These are phyloP conservation scores for Canna indica DNA, from an alignment of 176 grass and related monocot species.

Conservation along the genomic window DNA sequence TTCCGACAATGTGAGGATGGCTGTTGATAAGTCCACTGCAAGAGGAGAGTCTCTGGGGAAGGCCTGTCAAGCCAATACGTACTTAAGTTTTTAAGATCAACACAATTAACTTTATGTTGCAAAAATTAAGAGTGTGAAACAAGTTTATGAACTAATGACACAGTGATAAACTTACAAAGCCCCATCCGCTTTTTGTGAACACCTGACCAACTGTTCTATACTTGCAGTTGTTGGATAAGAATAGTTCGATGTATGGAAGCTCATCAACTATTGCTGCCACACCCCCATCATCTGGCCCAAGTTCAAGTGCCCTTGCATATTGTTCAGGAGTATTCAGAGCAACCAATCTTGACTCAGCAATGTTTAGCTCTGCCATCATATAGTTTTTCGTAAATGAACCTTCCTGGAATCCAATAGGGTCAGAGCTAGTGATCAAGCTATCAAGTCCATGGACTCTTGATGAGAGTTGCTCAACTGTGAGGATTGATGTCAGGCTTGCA, in stretches of 20 bases:
- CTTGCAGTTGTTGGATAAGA: constrained; percentile 8
- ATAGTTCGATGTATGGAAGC: constrained; percentile 7
- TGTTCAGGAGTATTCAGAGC: constrained; percentile 4
- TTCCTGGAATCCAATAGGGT: constrained; percentile 12
- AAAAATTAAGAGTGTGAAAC: neutral
- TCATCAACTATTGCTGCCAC: constrained; percentile 21
- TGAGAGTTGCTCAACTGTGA: constrained; percentile 16
- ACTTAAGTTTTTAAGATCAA: neutral
- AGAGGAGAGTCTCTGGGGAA: constrained; percentile 14
- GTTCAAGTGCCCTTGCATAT: constrained; percentile 6
- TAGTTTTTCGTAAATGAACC: constrained; percentile 11
- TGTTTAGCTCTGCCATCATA: constrained; percentile 7
- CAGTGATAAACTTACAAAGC: constrained; percentile 21
- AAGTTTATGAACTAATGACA: no score
- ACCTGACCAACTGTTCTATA: constrained; percentile 9
- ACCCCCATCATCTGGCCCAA: constrained; percentile 6
- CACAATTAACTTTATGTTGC: neutral
- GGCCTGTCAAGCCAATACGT: neutral
- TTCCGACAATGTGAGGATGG: constrained; percentile 10
- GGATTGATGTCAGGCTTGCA: constrained; percentile 19
- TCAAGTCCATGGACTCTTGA: constrained; percentile 12
- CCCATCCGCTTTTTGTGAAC: constrained; percentile 21
- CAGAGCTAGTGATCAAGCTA: constrained; percentile 13
- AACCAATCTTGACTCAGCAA: constrained; percentile 1
- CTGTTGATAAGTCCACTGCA: constrained; percentile 9